phyloP scores from a whole-genome alignment of 305 asterid genomes.

The Solanum hybrid region DNA sequence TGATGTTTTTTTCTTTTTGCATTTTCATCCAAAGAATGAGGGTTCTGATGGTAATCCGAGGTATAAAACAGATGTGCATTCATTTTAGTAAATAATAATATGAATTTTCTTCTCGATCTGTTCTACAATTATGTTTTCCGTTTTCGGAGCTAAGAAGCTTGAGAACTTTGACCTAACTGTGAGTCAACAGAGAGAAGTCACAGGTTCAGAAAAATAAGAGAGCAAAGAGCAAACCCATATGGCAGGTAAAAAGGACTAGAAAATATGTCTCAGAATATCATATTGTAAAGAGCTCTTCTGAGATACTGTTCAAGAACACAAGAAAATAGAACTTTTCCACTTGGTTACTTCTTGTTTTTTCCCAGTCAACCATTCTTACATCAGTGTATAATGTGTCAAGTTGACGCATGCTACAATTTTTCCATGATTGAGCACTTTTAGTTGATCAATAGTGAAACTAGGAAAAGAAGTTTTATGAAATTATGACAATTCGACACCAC shows the following conservation, averaged over 20 bases:
- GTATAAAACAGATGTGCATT: neutral
- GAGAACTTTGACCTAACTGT: neutral
- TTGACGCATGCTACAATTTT: neutral
- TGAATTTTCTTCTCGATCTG: neutral
- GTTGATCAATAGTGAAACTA: neutral
- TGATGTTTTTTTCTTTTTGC: neutral
- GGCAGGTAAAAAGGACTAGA: neutral
- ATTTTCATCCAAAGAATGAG: neutral
- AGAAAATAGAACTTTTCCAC: neutral
- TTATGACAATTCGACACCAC: neutral
- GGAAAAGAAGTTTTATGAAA: neutral
- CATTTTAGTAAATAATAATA: neutral
- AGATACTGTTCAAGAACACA: neutral
- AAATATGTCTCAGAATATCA: neutral
- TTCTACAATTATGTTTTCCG: neutral
- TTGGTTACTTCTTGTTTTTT: neutral
- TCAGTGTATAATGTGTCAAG: neutral
- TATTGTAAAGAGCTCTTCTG: neutral
- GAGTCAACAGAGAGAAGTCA: neutral
- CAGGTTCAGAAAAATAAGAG: neutral
- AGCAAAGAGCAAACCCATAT: neutral
- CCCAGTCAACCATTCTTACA: neutral
- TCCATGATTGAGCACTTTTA: neutral
- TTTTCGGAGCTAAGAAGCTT: neutral
- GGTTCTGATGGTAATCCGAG: neutral